phyloP scores from a whole-genome alignment of 139 green algal genomes.

The Chlamydomonas sphaeroides region DNA sequence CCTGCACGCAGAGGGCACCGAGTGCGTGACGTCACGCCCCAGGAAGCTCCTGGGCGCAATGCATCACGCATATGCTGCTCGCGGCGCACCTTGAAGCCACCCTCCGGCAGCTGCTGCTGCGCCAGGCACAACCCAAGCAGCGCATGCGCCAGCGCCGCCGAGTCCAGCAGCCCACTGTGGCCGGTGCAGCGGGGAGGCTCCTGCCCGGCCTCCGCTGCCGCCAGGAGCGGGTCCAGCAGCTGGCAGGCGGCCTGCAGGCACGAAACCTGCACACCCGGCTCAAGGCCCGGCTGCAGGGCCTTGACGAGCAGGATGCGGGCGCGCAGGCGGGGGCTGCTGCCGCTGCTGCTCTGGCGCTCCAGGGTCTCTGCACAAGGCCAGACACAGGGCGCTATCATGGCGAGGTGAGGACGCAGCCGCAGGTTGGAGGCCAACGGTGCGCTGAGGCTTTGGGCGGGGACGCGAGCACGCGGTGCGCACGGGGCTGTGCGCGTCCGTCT shows the following conservation, averaged over 20 bases:
- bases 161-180: conserved; percentile 27
- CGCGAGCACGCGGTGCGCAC: too few relatives aligned
- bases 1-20: too few relatives aligned
- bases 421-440: too few relatives aligned
- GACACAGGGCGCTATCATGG: too few relatives aligned
- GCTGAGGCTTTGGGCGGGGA: too few relatives aligned
- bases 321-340: too few relatives aligned
- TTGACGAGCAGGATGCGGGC: background rate
- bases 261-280: background rate
- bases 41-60: too few relatives aligned
- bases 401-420: too few relatives aligned
- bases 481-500: too few relatives aligned
- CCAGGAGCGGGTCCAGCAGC: conserved; percentile 17
- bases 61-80: background rate
- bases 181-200: background rate
- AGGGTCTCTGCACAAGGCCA: too few relatives aligned
- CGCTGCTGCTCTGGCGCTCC: background rate
- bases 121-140: conserved; percentile 5
- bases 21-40: too few relatives aligned
- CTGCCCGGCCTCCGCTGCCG: background rate
- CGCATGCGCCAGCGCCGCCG: background rate
- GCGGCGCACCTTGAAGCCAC: background rate
- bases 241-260: conserved; percentile 1
- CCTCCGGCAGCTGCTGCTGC: background rate
- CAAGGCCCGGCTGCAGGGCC: background rate